A percentile compares a stretch with the other conserved stretches of the same genome.
Conservation (phyloP, 164 flowering plant genomes). For the Hamamelis virginiana region DNA sequence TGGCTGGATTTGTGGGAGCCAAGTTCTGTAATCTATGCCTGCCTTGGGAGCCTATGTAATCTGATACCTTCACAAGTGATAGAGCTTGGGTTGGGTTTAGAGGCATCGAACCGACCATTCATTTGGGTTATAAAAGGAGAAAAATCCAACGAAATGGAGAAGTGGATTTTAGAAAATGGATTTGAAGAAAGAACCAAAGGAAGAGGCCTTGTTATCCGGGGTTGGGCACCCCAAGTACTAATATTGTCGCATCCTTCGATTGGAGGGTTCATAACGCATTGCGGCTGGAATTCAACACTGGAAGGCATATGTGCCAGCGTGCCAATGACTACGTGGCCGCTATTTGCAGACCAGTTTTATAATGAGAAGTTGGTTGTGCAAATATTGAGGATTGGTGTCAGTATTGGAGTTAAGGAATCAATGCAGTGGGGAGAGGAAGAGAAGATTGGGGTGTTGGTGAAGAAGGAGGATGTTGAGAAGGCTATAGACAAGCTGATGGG, state of each 20-base stretch:
- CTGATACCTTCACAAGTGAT: constrained; percentile 29
- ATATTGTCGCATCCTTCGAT: constrained; percentile 51
- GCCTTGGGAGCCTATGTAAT: constrained; percentile 45
- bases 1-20: constrained; percentile 42
- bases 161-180: constrained; percentile 36
- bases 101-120: constrained; percentile 39
- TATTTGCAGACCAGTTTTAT: constrained; percentile 53
- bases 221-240: constrained; percentile 73
- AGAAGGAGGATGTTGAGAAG: constrained; percentile 27
- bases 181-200: constrained; percentile 50
- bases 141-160: constrained; percentile 23
- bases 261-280: constrained; percentile 63
- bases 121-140: constrained; percentile 44
- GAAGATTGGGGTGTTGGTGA: constrained; percentile 39
- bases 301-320: constrained; percentile 51
- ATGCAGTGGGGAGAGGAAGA: constrained; percentile 44
- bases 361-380: constrained; percentile 55
- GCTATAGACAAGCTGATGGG: constrained; percentile 42
- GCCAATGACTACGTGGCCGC: constrained; percentile 69
- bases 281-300: constrained; percentile 69
- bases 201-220: constrained; percentile 50
- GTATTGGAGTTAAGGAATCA: constrained; percentile 37
- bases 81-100: constrained; percentile 43
- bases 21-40: constrained; percentile 42
- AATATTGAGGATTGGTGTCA: constrained; percentile 38